Base-by-base conservation (phyloP, 1,284 basidiomycete genomes). In the Porogramme epimiltina region DNA sequence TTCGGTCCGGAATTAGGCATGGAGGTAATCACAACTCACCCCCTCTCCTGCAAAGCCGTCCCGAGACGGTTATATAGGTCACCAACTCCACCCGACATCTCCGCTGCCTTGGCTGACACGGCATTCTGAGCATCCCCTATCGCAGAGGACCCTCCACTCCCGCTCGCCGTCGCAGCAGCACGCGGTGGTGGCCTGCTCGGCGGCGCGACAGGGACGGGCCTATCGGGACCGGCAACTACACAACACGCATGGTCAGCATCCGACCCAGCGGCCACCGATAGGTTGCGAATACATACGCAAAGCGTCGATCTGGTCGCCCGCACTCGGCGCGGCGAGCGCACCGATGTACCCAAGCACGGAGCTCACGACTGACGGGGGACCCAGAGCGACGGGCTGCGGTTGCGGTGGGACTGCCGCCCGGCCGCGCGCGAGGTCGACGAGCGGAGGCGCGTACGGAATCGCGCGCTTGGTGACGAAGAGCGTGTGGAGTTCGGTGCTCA, bases 191-290 rank as follows among this genome's bases (percentile, higher is more conserved):
- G 45, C 48, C 46, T 59, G 45, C 11, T 52, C 25, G 36, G 4
- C 6, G 54, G 54, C 20, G 66, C 59, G n/a, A 37, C 34, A 16
- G 70, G 70, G 9, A 71, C 51, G 3, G 84, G 84, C 49, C 85
- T 71, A 59, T 86, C 74, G 2, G 84, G 81, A 0, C 85, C 85
- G 16, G 80, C 85, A 47, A 88, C 85, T 88, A 41, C 25, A 51
- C 34, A 15, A 24, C 20, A 4, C 23, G 36, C 31, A 23, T 20
- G 25, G 55, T 59, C 34, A 50, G 37, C 16, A 19, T 20, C 24
- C 40, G 18, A 45, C 19, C 42, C 11, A 25, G 13, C 20, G 11
- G 16, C 9, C 19, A 38, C 23, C 51, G 24, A 36, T 39, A 28
- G 31, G 15, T 15, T 10, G 42, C 18, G 33, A 40, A 20, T 10